Conservation (phyloP, 768 basidiomycete genomes). For the Tulasnella sp. region DNA sequence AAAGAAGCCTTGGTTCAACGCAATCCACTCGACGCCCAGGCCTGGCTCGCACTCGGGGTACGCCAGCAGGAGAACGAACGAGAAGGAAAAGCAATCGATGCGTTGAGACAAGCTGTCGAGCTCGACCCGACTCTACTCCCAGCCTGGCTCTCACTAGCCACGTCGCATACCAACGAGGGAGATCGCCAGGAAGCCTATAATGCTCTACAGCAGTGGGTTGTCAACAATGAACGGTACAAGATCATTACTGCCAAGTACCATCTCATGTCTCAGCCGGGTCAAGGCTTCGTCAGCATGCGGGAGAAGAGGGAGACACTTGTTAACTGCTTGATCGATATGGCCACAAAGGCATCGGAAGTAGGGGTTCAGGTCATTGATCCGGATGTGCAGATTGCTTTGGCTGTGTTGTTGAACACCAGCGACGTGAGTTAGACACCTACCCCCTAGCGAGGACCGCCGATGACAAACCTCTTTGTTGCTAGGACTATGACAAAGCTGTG, state of each 20-base stretch:
- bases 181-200: conserved; percentile 65
- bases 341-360: conserved; percentile 50
- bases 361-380: conserved; percentile 45
- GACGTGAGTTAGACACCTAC: conserved; percentile 47
- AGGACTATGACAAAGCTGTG: conserved; percentile 87
- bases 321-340: conserved; percentile 75
- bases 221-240: conserved; percentile 50
- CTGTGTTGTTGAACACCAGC: conserved; percentile 83
- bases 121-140: conserved; percentile 69
- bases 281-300: conserved; percentile 33
- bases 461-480: conserved; percentile 13
- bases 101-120: conserved; percentile 69
- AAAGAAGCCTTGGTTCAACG: conserved; percentile 83
- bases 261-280: conserved; percentile 31
- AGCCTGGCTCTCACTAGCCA: conserved; percentile 83
- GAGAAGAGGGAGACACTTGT: conserved; percentile 44
- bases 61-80: conserved; percentile 98
- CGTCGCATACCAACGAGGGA: conserved; percentile 86
- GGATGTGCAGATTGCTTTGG: conserved; percentile 86
- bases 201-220: conserved; percentile 80
- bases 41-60: conserved; percentile 90
- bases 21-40: conserved; percentile 56
- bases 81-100: conserved; percentile 80
- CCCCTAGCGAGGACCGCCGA: neutral
- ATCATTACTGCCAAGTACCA: conserved; percentile 25